These are phyloP conservation scores for Globisporangium carolinianum DNA, from an alignment of 352 stramenopile species.

Conservation along the genomic window DNA sequence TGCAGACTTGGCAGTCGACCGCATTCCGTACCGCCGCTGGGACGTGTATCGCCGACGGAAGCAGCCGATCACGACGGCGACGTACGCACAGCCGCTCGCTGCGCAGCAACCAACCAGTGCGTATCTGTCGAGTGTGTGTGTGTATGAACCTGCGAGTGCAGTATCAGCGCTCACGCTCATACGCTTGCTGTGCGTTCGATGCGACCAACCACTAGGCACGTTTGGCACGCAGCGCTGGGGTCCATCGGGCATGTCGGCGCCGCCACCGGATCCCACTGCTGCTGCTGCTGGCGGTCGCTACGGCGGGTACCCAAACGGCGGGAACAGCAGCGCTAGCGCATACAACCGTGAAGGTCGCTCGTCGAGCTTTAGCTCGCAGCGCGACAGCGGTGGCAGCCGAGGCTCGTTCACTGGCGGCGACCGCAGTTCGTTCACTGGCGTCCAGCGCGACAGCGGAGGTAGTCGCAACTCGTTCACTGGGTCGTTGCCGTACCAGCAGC, in stretches of 20 bases:
- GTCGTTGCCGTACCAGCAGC: constrained; percentile 12
- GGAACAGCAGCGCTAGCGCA: not conserved
- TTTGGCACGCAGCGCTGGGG: constrained; percentile 70
- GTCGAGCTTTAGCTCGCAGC: constrained; percentile 9
- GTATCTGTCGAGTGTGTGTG: not conserved
- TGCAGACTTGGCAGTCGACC: constrained; percentile 70
- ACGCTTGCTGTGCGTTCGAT: too few species aligned
- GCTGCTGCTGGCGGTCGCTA: too few species aligned
- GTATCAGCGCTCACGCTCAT: too few species aligned
- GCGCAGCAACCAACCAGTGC: constrained; percentile 3
- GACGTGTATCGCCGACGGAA: constrained; percentile 22
- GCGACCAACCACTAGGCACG: constrained; percentile 17
- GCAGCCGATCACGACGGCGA: constrained; percentile 16
- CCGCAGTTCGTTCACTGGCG: too few species aligned
- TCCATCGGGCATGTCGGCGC: constrained; percentile 33
- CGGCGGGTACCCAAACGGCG: constrained; percentile 9
- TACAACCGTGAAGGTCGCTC: constrained; percentile 8
- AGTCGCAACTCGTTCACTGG: too few species aligned
- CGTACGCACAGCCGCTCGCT: constrained; percentile 34
- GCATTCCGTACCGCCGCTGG: constrained; percentile 75
- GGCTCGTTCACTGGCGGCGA: constrained; percentile 14
- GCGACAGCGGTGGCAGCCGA: constrained; percentile 16
- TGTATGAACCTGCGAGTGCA: too few species aligned
- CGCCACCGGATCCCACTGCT: constrained; percentile 6
- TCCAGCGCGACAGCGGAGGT: too few species aligned